Evolutionary conservation across 768 basidiomycete genomes (phyloP), one percentile per base, ranked within the genome.

Genomic region (Coprinopsis marcescibilis): DNA sequence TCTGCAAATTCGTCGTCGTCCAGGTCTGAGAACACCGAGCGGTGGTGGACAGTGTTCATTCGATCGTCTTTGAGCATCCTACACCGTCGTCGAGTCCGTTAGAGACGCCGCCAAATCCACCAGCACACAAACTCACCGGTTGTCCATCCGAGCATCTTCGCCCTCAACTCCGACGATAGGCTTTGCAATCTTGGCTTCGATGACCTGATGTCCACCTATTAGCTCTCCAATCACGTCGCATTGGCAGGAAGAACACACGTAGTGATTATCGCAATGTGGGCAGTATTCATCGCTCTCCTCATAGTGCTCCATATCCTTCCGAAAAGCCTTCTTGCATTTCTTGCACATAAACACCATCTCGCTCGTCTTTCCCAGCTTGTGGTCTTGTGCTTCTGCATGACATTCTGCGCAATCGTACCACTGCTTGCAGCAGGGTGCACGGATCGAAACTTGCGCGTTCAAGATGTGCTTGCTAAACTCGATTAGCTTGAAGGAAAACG

Each of bases 231-330:
- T 13, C n/a, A 43, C 33, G 10, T 19, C 8, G 20, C 4, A 15
- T 34, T 7, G 13, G 20, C 12, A 45, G 43, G 13, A 14, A 17
- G n/a, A n/a, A 72, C 87, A 57, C 60, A 95, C 96, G 63, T 94
- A 99, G 61, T 94, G 94, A 61, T 98, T 98, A 66, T 97, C 96
- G 60, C 96, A 97, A 65, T 96, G 87, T 0, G 95, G 96, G 61
- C 96, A 98, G 61, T 84, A 98, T 65, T 99, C 96, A 62, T 98
- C 94, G 59, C 91, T 92, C 63, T 99, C 95, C 57, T 98, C 95
- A 58, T 90, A 98, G 5, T 64, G 66, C 0, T 73, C 53, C 91
- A 97, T 93, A 65, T 97, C 92, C 69, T 99, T 98, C 53, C 94
- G 70, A 61, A 99, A 98, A 3, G 91, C 92, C 69, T 95, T 96